Evolutionary conservation across 768 basidiomycete species (phyloP).

Genomic region (Serendipita sp.): DNA sequence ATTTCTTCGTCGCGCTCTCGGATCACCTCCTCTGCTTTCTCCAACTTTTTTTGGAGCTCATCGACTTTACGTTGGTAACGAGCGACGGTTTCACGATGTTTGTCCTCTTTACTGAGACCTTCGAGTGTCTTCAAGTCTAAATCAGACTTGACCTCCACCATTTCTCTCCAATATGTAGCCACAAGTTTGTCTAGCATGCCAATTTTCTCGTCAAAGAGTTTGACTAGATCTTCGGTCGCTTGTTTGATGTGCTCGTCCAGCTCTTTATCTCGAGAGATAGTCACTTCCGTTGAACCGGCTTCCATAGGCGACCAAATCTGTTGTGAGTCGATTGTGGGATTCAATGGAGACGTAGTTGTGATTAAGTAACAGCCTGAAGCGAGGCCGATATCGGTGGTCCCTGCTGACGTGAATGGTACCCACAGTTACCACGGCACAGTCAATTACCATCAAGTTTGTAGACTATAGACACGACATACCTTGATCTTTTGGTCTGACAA

Average conservation of each 20-base stretch:
- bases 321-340: too few relatives aligned
- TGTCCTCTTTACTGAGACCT: not conserved
- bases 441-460: too few relatives aligned
- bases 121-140: slow-evolving; percentile 1
- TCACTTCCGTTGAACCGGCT: too few relatives aligned
- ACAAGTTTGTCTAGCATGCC: not conserved
- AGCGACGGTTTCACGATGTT: not conserved
- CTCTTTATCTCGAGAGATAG: not conserved
- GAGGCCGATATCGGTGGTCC: too few relatives aligned
- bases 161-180: not conserved
- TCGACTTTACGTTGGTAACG: not conserved
- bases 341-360: too few relatives aligned
- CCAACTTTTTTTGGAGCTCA: not conserved
- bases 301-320: too few relatives aligned
- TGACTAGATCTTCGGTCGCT: not conserved
- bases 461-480: too few relatives aligned
- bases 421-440: too few relatives aligned
- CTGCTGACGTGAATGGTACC: too few relatives aligned
- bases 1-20: not conserved
- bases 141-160: not conserved
- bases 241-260: not conserved
- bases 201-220: not conserved
- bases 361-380: too few relatives aligned
- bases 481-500: too few relatives aligned
- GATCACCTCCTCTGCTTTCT: not conserved